Evolutionary conservation across 495 filamentous ascomycete species (phyloP).

Genomic region (Clavariopsis aquatica): DNA sequence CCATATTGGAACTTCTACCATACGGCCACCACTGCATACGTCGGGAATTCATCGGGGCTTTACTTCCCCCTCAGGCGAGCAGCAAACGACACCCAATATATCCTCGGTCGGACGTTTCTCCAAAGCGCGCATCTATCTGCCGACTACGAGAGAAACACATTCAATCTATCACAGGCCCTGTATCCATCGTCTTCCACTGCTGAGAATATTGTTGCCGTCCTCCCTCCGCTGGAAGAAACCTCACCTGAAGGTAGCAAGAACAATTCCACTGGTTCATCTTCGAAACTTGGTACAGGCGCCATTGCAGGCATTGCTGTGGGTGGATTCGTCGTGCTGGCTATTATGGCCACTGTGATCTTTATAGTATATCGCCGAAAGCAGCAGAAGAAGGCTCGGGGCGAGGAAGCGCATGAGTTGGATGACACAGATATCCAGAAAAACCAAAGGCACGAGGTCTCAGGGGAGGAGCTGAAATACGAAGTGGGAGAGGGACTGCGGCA

Average conservation of each 20-base stretch:
- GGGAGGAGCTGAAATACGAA: slow-evolving; percentile 15
- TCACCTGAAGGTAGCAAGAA: not conserved
- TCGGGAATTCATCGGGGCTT: slow-evolving; percentile 33
- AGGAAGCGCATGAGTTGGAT: slow-evolving; percentile 29
- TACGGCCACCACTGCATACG: slow-evolving; percentile 34
- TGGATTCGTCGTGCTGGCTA: slow-evolving; percentile 16
- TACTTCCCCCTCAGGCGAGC: slow-evolving; percentile 46
- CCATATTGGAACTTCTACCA: slow-evolving; percentile 45
- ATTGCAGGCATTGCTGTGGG: slow-evolving; percentile 42
- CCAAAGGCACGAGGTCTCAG: slow-evolving; percentile 6
- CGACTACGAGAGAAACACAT: slow-evolving; percentile 40
- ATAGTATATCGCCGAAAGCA: slow-evolving; percentile 23
- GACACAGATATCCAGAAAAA: slow-evolving; percentile 18
- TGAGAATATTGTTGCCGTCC: slow-evolving; percentile 39
- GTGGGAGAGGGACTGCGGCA: slow-evolving; percentile 20
- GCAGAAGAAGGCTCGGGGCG: slow-evolving; percentile 9
- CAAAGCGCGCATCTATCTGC: slow-evolving; percentile 44
- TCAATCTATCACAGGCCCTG: slow-evolving; percentile 43
- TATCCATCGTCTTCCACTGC: slow-evolving; percentile 26
- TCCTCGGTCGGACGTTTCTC: slow-evolving; percentile 44
- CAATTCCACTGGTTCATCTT: not conserved
- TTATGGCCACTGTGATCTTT: slow-evolving; percentile 14
- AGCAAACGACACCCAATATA: slow-evolving; percentile 41
- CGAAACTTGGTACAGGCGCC: slow-evolving; percentile 27
- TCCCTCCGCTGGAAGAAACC: slow-evolving; percentile 22